Evolutionary conservation across 2,329 filamentous ascomycete genomes (phyloP), one percentile per base, ranked within the genome.

Genomic region (Colletotrichum godetiae): DNA sequence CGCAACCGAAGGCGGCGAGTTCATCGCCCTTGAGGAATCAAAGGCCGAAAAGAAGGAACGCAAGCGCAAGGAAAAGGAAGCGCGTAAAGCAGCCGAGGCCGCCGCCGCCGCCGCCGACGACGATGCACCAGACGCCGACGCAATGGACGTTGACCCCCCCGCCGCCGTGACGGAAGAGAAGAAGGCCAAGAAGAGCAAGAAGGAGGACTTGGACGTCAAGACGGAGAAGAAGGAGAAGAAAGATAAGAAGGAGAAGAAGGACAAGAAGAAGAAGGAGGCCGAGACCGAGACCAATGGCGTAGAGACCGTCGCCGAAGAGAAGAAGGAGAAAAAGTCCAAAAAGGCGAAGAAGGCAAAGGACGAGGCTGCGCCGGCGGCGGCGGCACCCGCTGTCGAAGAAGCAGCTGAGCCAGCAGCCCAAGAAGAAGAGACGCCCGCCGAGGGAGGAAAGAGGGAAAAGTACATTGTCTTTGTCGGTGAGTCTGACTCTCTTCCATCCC

Each of bases 391-490:
- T 11, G 35, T 27, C 12, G 69, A 61, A 31, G 22, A 29, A n/a
- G 67, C 58, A 2, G 24, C 62, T 27, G 15, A 63, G 58, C 42
- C 60, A 13, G 62, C 72, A 52, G 67, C 53, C 31, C 35, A 68
- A 33, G 64, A 60, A 42, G 63, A 65, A 56, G 46, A 70, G 56
- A 35, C 68, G 8, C 27, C 42, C 35, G 69, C 60, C 65, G 74
- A 76, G 57, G 74, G 67, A 15, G 73, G 67, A 10, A 86, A 86
- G 74, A 87, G 87, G 72, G 81, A 86, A 19, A 89, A 93, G 73
- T 95, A 94, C 85, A 94, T 95, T 74, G 90, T 92, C 78, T 97
- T 97, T 83, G 91, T 96, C 76, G 92, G 90, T 91, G 27, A 46
- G 70, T 64, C n/a, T n/a, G n/a, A n/a, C n/a, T n/a, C n/a, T n/a